Base-by-base conservation (phyloP, 1,139 yeast genomes). In the Sugiyamaella novakii region DNA sequence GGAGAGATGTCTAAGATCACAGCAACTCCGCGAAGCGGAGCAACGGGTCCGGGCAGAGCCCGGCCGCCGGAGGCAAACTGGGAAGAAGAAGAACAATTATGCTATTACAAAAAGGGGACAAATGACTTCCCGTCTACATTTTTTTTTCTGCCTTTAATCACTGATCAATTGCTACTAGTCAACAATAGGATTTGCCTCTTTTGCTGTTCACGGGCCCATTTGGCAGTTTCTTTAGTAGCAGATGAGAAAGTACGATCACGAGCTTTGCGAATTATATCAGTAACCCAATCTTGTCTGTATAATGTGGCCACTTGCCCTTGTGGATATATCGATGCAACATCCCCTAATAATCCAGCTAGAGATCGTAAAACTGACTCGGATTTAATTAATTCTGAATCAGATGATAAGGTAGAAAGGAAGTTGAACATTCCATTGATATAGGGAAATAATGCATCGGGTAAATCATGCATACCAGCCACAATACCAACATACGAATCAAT, bases 401-500 rank as follows among this genome's bases (percentile, higher is more conserved):
- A 69, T 49, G 82, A 77, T 41, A 88, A 74, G 36, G 72, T 69
- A 55, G 80, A 74, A 60, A 92, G 70, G 62, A 89, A 85, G 53
- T 74, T 78, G 70, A 89, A 84, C 42, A 91, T 83, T 42, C 83
- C 78, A 22, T 80, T 79, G 44, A 87, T 78, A 64, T 78, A 86
- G 39, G 84, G 85, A 56, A 68, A 75, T 47, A 92, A 70, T 21
- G 79, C 77, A 46, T 78, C 79, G n/a, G 97, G 88, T 28, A 74
- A 69, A 47, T 78, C 83, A 50, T 81, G 80, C 59, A 88, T 71
- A 10, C 98, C 98, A 37, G 95, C 91, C 51, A 91, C 89, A 50
- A 92, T 83, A 54, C 98, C 98, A 36, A 91, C 96, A 67, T 88
- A 92, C 42, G 97, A 91, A 67, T 92, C 98, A 62, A 92, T 76